Evolutionary conservation across 1,284 basidiomycete species (phyloP), one percentile per base, ranked within the genome.

Genomic region (Trametes hirsuta): DNA sequence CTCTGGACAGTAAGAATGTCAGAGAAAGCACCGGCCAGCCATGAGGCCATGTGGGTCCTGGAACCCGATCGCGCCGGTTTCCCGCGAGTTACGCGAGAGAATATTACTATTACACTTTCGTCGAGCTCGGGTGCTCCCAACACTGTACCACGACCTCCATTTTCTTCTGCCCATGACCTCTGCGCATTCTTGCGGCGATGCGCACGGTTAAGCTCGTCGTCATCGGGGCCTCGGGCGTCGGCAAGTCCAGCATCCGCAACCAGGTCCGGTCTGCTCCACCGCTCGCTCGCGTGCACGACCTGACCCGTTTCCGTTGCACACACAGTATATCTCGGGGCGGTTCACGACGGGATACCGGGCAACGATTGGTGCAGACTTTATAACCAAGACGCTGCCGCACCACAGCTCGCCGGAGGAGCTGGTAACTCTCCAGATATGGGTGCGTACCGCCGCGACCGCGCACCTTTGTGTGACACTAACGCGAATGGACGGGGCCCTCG

Each of bases 361-460:
- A 4, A 94, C 92, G 2, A 93, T 94, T 52, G 92, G 91, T 14
- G 87, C 89, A 21, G 92, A 94, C 74, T 94, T 94, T 60, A 87
- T 92, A 47, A 82, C 86, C 0, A 92, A 91, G 72, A 84, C 83
- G 0, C 66, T 91, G 11, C 84, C 86, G 1, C 85, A 88, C 70
- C 81, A 86, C 53, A 79, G 69, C 10, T 77, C 78, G 49, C 76
- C 78, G 45, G 80, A 78, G 2, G 81, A 89, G 63, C 72, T 76
- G 2, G 81, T 91, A 5, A 82, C 82, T 8, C 76, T 94, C 63
- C 89, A 93, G 71, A 90, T 94, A 62, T 94, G 92, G 92, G 90
- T 89, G 67, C 66, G 78, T 80, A 61, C 37, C 12, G n/a, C 11
- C n/a, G 39, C 39, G n/a, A 18, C 39, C 39, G 39, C 4, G 22